Evolutionary conservation across 2,329 filamentous ascomycete species (phyloP), one percentile per base, ranked within the genome.

Genomic region (Penicillium polonicum): DNA sequence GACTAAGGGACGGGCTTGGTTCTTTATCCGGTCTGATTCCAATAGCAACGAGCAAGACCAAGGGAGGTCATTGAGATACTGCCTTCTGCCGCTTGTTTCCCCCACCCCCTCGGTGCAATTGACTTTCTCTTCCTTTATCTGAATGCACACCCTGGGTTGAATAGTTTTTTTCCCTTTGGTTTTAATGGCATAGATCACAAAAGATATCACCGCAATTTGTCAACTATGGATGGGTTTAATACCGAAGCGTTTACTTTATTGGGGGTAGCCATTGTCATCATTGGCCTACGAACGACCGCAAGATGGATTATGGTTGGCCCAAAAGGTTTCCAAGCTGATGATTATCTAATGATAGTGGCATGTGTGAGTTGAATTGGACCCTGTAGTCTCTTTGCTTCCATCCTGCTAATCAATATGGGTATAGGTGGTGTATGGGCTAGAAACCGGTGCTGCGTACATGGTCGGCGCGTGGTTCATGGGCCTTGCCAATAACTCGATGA

Each of bases 401-500:
- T 27, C 6, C 48, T 33, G n/a, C 23, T 61, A 9, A 46, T 25
- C 19, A 15, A 9, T 33, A 42, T n/a, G 31, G 12, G 13, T 36
- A 35, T 35, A 83, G 80, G 64, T 81, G 10, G 74, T 84, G 31
- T 85, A 85, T 55, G 74, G 76, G 1, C 68, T 79, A 4, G 80
- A 85, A 67, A 80, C 82, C 0, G 75, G 71, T 17, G 73, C 81
- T 13, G 79, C 78, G 21, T 81, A 83, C 59, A 76, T 74, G 23
- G 79, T 83, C 17, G 80, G 80, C 19, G 77, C 78, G 12, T 73
- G 72, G 57, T 82, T 76, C 48, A 71, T 75, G 44, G 83, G 83
- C 0, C 72, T 85, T 3, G 82, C 83, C 21, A 85, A 86, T 61
- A 84, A 84, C 62, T 71, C 77, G 55, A 85, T 87, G 81, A 81